Evolutionary conservation across 1,139 yeast species (phyloP), one percentile per base, ranked within the genome.

Genomic region (Pichia sp.): DNA sequence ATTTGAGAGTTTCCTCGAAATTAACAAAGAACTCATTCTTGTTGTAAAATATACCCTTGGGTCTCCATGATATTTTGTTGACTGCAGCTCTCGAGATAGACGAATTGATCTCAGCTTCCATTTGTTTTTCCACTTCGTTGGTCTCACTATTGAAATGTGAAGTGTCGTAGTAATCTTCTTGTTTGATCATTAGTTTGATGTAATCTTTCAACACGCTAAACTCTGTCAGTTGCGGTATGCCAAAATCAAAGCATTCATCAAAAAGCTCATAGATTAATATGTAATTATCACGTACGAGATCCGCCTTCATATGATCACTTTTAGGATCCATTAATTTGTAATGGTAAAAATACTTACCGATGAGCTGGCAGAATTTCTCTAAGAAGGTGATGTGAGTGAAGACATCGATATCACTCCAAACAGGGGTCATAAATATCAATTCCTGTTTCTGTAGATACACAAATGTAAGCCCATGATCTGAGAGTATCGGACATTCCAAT

Each of bases 21-120:
- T 82, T 87, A 48, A 83, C 67, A 51, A 80, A 83, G 39, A 86
- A 77, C 56, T 83, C 93, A 53, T 83, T 83, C 54, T 80, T 82
- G 48, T 76, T 76, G 53, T 83, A 83, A 45, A 67, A 66, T n/a
- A 82, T 79, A 9, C 91, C 91, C 48, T 80, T 85, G 33, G 84
- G 80, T 58, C 94, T 70, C 94, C 93, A 82, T 28, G 84, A 77
- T 4, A 82, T 74, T 9, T 80, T 72, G 50, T 77, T 77, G 26
- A 86, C 81, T 10, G 85, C 72, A 1, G 88, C 81, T 50, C 80
- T 74, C 3, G 87, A 63, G 12, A 82, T 72, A 14, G 83, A 72
- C 32, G 84, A 74, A 51, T 82, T 81, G 41, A 80, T 65, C 13
- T 47, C 52, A 4, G 49, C 30, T 38, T 48, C 33, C 9, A 46